Percentiles rank a stretch among this genome's conserved stretches.
Evolutionary conservation across 305 asterid genomes (phyloP).

Genomic region (Fraxinus latifolia): DNA sequence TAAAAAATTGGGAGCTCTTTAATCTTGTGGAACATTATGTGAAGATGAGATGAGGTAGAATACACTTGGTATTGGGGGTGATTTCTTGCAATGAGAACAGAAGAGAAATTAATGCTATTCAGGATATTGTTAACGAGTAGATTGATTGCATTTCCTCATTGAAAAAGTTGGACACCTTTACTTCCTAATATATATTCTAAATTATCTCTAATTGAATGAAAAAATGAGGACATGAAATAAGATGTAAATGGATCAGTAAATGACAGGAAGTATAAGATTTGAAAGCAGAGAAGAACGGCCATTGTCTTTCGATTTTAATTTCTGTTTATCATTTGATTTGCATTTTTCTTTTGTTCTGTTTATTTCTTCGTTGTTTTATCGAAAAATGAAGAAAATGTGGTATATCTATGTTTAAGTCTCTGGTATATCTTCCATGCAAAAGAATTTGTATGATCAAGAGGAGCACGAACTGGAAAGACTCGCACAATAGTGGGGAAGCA

Average conservation of each 20-base stretch:
- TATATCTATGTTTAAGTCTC: constrained; percentile 55
- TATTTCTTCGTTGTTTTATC: background rate
- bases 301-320: background rate
- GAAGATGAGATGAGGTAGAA: constrained; percentile 77
- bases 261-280: background rate
- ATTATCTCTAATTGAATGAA: background rate
- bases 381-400: background rate
- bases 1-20: background rate
- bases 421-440: constrained; percentile 83
- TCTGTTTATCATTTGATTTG: background rate
- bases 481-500: constrained; percentile 98
- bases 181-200: constrained; percentile 1
- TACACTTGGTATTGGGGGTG: constrained; percentile 66
- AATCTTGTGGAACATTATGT: constrained; percentile 60
- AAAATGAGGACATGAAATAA: background rate
- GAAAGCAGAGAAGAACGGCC: background rate
- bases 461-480: constrained; percentile 92
- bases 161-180: constrained; percentile 63
- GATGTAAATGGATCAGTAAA: background rate
- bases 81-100: constrained; percentile 75
- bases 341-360: background rate
- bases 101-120: constrained; percentile 82
- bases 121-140: constrained; percentile 92
- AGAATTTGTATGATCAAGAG: constrained; percentile 80
- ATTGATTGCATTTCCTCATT: constrained; percentile 76